phyloP scores from a whole-genome alignment of 768 basidiomycete species.

The Antrodiella citrinella region DNA sequence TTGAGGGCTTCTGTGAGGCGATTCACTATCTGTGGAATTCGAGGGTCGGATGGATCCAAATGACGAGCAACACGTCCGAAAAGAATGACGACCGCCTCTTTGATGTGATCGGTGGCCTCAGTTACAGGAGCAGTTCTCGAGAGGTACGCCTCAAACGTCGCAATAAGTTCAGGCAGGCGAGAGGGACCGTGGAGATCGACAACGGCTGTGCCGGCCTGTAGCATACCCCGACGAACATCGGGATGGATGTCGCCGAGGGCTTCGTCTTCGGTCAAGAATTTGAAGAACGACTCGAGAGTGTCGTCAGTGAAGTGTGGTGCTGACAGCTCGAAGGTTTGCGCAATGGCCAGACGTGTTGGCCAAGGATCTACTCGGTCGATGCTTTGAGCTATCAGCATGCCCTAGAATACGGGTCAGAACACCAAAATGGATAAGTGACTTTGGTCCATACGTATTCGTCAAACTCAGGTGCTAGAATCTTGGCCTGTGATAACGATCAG shows the following conservation, averaged over 20 bases:
- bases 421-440: neutral
- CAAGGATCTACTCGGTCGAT: slow-evolving; percentile 88
- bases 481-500: slow-evolving; percentile 42
- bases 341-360: slow-evolving; percentile 71
- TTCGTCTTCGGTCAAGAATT: slow-evolving; percentile 77
- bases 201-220: slow-evolving; percentile 73
- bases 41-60: slow-evolving; percentile 65
- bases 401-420: slow-evolving; percentile 37
- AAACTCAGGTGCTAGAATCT: slow-evolving; percentile 82
- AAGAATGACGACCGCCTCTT: slow-evolving; percentile 91
- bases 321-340: slow-evolving; percentile 55
- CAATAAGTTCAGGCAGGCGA: slow-evolving; percentile 65
- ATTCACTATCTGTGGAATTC: slow-evolving; percentile 77
- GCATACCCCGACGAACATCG: slow-evolving; percentile 81
- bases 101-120: slow-evolving; percentile 79
- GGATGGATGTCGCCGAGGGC: slow-evolving; percentile 80
- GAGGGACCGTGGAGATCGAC: slow-evolving; percentile 78
- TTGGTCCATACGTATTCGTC: slow-evolving; percentile 73
- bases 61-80: slow-evolving; percentile 91
- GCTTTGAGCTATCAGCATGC: slow-evolving; percentile 86
- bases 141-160: slow-evolving; percentile 76
- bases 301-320: slow-evolving; percentile 56
- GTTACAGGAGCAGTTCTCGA: slow-evolving; percentile 38
- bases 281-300: slow-evolving; percentile 66
- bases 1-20: slow-evolving; percentile 82